Conservation (phyloP, 306 rosid species). For the Oxytropis ochrocephala region DNA sequence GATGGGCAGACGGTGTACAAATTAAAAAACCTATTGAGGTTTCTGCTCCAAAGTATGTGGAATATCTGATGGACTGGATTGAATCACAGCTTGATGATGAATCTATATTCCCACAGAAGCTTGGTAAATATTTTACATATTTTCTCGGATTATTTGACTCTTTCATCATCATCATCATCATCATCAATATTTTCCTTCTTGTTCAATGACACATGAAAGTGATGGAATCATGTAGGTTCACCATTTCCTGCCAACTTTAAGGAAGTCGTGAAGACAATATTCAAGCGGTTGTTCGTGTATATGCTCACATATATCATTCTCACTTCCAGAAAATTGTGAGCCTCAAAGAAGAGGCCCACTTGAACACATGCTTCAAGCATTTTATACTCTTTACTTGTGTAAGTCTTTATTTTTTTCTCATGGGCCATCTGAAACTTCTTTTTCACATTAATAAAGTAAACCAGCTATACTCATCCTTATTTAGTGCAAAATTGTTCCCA, state of each 20-base stretch:
- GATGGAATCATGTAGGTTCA: slow-evolving; percentile 51
- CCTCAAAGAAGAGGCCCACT: slow-evolving; percentile 99
- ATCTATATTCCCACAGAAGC: slow-evolving; percentile 97
- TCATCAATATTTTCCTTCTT: background rate
- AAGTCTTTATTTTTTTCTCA: slow-evolving; percentile 29
- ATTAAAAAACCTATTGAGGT: slow-evolving; percentile 98
- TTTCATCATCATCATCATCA: background rate
- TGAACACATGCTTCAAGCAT: slow-evolving; percentile 99
- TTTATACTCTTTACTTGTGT: slow-evolving; percentile 95
- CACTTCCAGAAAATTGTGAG: slow-evolving; percentile 99
- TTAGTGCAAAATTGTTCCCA: background rate
- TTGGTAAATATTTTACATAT: slow-evolving; percentile 46
- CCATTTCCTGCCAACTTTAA: slow-evolving; percentile 89
- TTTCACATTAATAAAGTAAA: background rate
- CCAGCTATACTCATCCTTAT: background rate
- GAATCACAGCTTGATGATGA: slow-evolving; percentile 97
- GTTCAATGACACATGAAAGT: background rate
- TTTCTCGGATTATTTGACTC: background rate
- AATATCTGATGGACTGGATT: slow-evolving; percentile 99
- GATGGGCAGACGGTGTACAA: slow-evolving; percentile 99
- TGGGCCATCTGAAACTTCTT: background rate
- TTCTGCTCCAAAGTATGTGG: slow-evolving; percentile 98
- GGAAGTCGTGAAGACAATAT: slow-evolving; percentile 98
- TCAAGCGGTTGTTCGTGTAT: slow-evolving; percentile 94
- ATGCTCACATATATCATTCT: slow-evolving; percentile 97